A percentile compares a stretch with the other conserved stretches of the same genome.
phyloP scores from a whole-genome alignment of 768 basidiomycete genomes.

The Pholiota microspora region DNA sequence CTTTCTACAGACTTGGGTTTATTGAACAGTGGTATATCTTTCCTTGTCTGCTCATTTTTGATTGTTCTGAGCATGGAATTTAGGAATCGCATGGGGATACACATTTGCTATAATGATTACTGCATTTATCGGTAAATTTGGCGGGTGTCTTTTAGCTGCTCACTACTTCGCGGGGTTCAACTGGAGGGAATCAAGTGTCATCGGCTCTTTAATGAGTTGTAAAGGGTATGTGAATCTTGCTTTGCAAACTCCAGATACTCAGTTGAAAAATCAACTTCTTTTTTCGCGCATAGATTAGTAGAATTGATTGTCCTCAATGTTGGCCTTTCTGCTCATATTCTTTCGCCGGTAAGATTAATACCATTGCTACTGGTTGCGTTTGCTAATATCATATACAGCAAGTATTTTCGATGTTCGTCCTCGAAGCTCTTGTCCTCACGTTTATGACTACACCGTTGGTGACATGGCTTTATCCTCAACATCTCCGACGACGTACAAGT shows the following conservation, averaged over 20 bases:
- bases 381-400: slow-evolving; percentile 26
- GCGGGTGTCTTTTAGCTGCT: slow-evolving; percentile 76
- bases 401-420: slow-evolving; percentile 95
- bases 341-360: slow-evolving; percentile 44
- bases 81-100: slow-evolving; percentile 85
- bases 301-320: slow-evolving; percentile 97
- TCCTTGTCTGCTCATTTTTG: background rate
- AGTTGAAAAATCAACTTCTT: no score
- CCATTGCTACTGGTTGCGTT: background rate
- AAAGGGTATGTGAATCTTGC: slow-evolving; percentile 64
- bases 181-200: slow-evolving; percentile 78
- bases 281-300: slow-evolving; percentile 53
- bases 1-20: slow-evolving; percentile 86
- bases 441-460: slow-evolving; percentile 85
- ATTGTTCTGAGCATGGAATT: background rate
- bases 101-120: slow-evolving; percentile 74
- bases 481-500: slow-evolving; percentile 47
- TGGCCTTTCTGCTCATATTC: slow-evolving; percentile 77
- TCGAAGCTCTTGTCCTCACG: slow-evolving; percentile 79
- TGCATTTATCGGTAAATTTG: slow-evolving; percentile 88
- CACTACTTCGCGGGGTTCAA: slow-evolving; percentile 65
- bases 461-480: slow-evolving; percentile 62
- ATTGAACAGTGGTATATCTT: slow-evolving; percentile 61
- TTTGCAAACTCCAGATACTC: background rate
- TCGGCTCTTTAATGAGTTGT: slow-evolving; percentile 93